phyloP scores from a whole-genome alignment of 2,329 filamentous ascomycete species.

The Fusarium compactum region DNA sequence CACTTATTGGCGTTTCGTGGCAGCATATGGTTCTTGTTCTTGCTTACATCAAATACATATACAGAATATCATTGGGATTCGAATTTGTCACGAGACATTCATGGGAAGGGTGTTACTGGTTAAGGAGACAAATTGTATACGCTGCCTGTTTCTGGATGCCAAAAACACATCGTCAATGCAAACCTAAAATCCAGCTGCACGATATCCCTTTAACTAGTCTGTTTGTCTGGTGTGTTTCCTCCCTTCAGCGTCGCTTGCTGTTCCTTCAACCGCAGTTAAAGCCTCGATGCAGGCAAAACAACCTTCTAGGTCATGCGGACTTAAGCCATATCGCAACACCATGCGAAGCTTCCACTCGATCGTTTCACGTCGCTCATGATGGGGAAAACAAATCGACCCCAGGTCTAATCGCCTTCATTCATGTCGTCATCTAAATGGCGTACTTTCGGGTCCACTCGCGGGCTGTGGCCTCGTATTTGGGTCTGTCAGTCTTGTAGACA shows the following conservation, averaged over 20 bases:
- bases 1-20: background rate
- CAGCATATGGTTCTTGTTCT: background rate
- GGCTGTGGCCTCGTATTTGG: slow-evolving; percentile 95
- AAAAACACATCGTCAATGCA: slow-evolving; percentile 53
- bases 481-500: slow-evolving; percentile 98
- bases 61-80: background rate
- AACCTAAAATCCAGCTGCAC: slow-evolving; percentile 55
- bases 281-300: slow-evolving; percentile 37
- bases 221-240: slow-evolving; percentile 54
- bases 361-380: slow-evolving; percentile 47
- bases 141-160: slow-evolving; percentile 49
- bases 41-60: background rate
- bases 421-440: slow-evolving; percentile 74
- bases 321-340: slow-evolving; percentile 42
- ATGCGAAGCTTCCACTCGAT: slow-evolving; percentile 45
- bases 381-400: slow-evolving; percentile 46
- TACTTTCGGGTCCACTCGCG: slow-evolving; percentile 99
- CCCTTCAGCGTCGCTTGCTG: slow-evolving; percentile 46
- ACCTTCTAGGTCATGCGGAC: slow-evolving; percentile 30
- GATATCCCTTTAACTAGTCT: slow-evolving; percentile 55
- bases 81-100: background rate
- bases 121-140: slow-evolving; percentile 50
- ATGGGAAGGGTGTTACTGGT: background rate
- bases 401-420: slow-evolving; percentile 44
- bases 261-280: slow-evolving; percentile 42